Evolutionary conservation across 345 rosid genomes (phyloP).

Genomic region (Trapa bicornis): DNA sequence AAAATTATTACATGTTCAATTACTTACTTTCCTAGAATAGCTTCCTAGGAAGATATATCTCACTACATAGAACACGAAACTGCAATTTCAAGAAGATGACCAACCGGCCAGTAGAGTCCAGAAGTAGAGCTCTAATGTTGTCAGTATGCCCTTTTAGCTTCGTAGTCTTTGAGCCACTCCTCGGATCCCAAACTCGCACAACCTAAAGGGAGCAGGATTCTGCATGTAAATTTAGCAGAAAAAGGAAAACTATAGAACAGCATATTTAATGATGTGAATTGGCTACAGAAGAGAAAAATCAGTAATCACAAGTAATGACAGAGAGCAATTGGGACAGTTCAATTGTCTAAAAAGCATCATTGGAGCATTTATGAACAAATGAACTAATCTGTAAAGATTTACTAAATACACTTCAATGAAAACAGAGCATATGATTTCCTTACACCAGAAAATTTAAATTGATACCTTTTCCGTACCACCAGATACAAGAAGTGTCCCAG

Average conservation of each 20-base stretch:
- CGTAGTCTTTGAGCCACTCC: conserved; percentile 92
- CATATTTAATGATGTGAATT: background rate
- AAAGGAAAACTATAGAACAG: background rate
- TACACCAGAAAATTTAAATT: background rate
- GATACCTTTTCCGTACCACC: conserved; percentile 99
- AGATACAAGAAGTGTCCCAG: conserved; percentile 82
- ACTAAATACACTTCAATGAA: background rate
- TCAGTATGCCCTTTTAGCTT: conserved; percentile 95
- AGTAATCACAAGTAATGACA: background rate
- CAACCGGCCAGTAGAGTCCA: conserved; percentile 92
- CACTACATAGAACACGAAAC: background rate
- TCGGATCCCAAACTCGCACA: conserved; percentile 98
- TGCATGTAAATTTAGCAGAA: background rate
- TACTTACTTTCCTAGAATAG: background rate
- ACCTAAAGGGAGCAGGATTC: conserved; percentile 39
- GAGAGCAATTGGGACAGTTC: background rate
- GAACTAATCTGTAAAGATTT: background rate
- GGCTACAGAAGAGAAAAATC: background rate
- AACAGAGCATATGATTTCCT: background rate
- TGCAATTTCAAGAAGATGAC: conserved; percentile 13
- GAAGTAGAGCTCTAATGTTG: conserved; percentile 80
- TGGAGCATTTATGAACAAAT: background rate
- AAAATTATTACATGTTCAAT: background rate
- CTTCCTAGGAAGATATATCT: background rate
- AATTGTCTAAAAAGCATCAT: background rate